Base-by-base conservation (phyloP, 495 filamentous ascomycete species). In the Aspergillus avenaceus region DNA sequence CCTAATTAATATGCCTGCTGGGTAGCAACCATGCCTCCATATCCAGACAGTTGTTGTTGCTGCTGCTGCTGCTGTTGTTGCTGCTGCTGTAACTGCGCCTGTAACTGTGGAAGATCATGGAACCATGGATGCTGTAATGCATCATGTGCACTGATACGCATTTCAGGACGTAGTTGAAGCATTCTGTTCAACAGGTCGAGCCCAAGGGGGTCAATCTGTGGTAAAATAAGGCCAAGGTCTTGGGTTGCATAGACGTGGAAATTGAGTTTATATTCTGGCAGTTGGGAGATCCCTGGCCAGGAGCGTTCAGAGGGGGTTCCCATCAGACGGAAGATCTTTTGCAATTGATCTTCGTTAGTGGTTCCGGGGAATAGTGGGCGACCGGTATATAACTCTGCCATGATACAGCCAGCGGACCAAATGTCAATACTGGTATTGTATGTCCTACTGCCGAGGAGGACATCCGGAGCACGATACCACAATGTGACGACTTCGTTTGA, bases 401-500 rank as follows among this genome's bases (percentile, higher is more conserved):
- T 97, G 75, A 97, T 97, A 66, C 91, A 97, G 31, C 91, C 91
- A 12, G 91, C 91, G 16, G 87, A 91, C 91, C 91, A 97, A 71
- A 97, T 97, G 61, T 97, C 91, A 72, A 97, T 97, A 71, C 87
- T 92, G 21, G 91, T 97, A 68, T 95, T 97, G 69, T 97, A 97
- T 29, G 92, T 96, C 50, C 91, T 74, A 53, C 84, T 88, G 40
- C 91, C 91, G 31, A 97, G 82, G 25, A 97, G 81, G 28, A 97
- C 91, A 56, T 97, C 91, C 1, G 91, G 91, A 0, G 91, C 91
- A 16, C 91, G 87, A 67, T 97, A 97, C 91, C 91, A 97, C 32
- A 97, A 78, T 1, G 91, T 97, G 24, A 97, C 91, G 25, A 97
- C 91, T 64, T 97, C 91, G 67, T 97, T 97, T 45, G 88, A 93